Evolutionary conservation across 495 filamentous ascomycete species (phyloP), one percentile per base, ranked within the genome.

Genomic region (Xylaria intraflava): DNA sequence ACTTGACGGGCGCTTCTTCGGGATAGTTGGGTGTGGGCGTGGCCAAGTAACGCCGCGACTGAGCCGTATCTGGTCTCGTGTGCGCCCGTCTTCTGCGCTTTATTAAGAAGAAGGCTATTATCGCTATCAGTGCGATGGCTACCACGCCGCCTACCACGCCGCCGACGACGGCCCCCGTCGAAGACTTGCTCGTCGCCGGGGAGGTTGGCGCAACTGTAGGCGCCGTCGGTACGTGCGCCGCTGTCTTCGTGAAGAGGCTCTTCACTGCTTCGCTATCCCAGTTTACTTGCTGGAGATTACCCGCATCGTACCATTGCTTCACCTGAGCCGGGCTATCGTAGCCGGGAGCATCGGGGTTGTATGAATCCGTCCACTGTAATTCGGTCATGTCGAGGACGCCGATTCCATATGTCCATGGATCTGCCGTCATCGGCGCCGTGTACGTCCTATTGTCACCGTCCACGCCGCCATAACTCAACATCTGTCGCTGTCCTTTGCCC

Each of bases 301-400:
- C 69, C 38, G 46, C 51, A n/a, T 29, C 45, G 29, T 72, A 76
- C 62, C 64, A 69, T 29, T 57, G 45, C 44, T 47, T 51, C 26
- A 73, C 67, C 2, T 40, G 47, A 4, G 50, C 30, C 6, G 71
- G 61, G 16, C 51, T 61, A 45, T 65, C 59, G 42, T 76, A 76
- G 12, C 58, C 46, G 2, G 57, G 52, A 5, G 69, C 73, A 36
- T 68, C 51, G 5, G 70, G 61, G 23, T 74, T 56, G 45, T 71
- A 76, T 5, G 56, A 59, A 48, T 67, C 49, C 19, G 46, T 65
- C 72, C 73, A 75, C 38, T 53, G 51, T 61, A 72, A 38, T 20
- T 57, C 59, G 2, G 58, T 71, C 67, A 75, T 68, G 43, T 76
- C 72, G 55, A 71, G 74, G 23, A 75, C 53, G 0, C 65, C 60